Evolutionary conservation across 768 basidiomycete genomes (phyloP), one percentile per base, ranked within the genome.

Genomic region (Leccinum variicolor): DNA sequence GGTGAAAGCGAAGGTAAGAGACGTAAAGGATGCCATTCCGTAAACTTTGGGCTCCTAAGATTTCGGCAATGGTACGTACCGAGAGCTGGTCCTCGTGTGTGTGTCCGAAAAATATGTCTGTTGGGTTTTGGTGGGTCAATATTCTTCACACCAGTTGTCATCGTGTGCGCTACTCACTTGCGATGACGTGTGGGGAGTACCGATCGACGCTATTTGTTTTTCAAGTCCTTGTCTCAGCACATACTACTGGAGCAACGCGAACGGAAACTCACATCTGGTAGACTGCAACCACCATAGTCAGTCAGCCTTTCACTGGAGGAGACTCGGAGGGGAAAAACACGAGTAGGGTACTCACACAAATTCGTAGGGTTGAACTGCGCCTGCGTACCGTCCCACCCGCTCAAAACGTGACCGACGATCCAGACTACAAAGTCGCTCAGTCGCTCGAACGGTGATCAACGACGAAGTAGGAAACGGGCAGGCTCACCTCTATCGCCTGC

Each of bases 51-150:
- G 36, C 36, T 33, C 9, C 36, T 6, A 36, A 19, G 2, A 0
- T 41, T 43, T 19, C n/a, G 19, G 0, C 5, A 19, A 43, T 41
- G 10, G n/a, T 25, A 62, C 69, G 19, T 59, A 87, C 86, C 45
- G 79, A 81, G 48, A 88, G 68, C 64, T 87, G 78, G 68, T 89
- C 87, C 65, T 89, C 85, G 60, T 89, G 88, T 0, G 84, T 84
- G 62, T 90, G 89, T 19, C 89, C 88, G 60, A 76, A 89, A 74
- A 89, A 87, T 19, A 89, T 81, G 58, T 81, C 86, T 84, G 34
- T 55, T 21, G 14, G 21, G 6, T n/a, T 46, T 6, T 21, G 7
- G 56, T 48, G 1, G 17, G 9, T 59, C 11, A 59, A 21, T 45
- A 15, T 46, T 17, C 3, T 3, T 17, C 3, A 4, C 25, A 45